phyloP scores from a whole-genome alignment of 1,284 basidiomycete species.

The Puccinia polysora region DNA sequence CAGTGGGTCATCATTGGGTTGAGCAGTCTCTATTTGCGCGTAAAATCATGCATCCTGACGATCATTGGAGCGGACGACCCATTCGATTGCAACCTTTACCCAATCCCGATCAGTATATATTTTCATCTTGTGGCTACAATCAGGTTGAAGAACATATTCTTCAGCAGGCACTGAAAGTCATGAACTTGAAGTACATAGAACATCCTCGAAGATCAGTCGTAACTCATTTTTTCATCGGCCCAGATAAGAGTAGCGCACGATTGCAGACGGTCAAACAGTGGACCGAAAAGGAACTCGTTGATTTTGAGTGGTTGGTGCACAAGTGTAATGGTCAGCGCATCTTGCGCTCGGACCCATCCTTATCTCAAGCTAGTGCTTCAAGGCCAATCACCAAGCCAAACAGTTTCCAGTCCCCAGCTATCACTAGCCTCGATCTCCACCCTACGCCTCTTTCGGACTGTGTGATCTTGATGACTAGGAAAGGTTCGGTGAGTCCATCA shows the following conservation, averaged over 20 bases:
- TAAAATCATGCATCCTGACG: conserved; percentile 37
- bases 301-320: conserved; percentile 35
- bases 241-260: conserved; percentile 27
- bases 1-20: conserved; percentile 42
- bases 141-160: conserved; percentile 23
- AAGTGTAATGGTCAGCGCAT: conserved; percentile 21
- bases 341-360: background rate
- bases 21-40: conserved; percentile 33
- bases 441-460: conserved; percentile 16
- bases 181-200: conserved; percentile 36
- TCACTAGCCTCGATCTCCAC: background rate
- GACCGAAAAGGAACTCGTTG: conserved; percentile 34
- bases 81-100: conserved; percentile 20
- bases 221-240: conserved; percentile 39
- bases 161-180: conserved; percentile 15
- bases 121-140: conserved; percentile 27
- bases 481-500: conserved; percentile 16
- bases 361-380: background rate
- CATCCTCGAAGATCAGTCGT: conserved; percentile 33
- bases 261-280: conserved; percentile 28
- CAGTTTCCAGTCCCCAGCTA: background rate
- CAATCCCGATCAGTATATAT: conserved; percentile 11
- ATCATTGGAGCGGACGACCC: conserved; percentile 32
- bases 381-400: background rate
- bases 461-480: conserved; percentile 28